A percentile compares a stretch with the other conserved stretches of the same genome.
phyloP scores from a whole-genome alignment of 768 basidiomycete species.

The Arthromyces matolae region DNA sequence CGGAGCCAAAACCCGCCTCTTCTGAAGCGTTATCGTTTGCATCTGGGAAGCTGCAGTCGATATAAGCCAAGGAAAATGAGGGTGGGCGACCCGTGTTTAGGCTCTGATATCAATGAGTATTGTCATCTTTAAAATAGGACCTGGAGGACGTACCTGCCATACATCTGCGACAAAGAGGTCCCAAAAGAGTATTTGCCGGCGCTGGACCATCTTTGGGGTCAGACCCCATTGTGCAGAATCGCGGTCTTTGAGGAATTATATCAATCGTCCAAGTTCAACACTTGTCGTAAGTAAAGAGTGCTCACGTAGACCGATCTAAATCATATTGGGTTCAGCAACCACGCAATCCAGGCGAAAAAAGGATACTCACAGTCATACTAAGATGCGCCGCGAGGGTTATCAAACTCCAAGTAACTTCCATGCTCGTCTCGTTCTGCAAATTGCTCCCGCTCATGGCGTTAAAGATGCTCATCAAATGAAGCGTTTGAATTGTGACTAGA shows the following conservation, averaged over 20 bases:
- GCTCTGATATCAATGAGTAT: too few species aligned
- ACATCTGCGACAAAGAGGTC: slow-evolving; percentile 72
- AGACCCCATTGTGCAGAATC: slow-evolving; percentile 65
- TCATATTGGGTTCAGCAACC: background rate
- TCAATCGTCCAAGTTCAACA: too few species aligned
- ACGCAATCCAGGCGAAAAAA: background rate
- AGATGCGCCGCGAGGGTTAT: slow-evolving; percentile 63
- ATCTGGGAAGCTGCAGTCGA: slow-evolving; percentile 63
- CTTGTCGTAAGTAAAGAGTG: too few species aligned
- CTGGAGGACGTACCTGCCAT: slow-evolving; percentile 63
- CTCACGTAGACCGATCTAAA: slow-evolving; percentile 66
- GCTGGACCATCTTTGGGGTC: slow-evolving; percentile 56
- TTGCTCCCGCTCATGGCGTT: slow-evolving; percentile 68
- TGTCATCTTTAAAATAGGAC: too few species aligned
- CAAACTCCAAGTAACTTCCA: slow-evolving; percentile 70
- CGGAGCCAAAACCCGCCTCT: slow-evolving; percentile 27
- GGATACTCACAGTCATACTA: slow-evolving; percentile 53
- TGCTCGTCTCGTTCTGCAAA: slow-evolving; percentile 56
- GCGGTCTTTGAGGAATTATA: too few species aligned
- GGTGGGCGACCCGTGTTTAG: slow-evolving; percentile 71
- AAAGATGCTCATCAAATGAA: slow-evolving; percentile 68
- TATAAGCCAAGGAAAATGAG: slow-evolving; percentile 57
- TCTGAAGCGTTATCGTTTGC: slow-evolving; percentile 24
- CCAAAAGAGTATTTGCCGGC: slow-evolving; percentile 72
- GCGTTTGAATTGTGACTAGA: slow-evolving; percentile 63